Conservation (phyloP, 495 filamentous ascomycete species). For the Penicillium goetzii region DNA sequence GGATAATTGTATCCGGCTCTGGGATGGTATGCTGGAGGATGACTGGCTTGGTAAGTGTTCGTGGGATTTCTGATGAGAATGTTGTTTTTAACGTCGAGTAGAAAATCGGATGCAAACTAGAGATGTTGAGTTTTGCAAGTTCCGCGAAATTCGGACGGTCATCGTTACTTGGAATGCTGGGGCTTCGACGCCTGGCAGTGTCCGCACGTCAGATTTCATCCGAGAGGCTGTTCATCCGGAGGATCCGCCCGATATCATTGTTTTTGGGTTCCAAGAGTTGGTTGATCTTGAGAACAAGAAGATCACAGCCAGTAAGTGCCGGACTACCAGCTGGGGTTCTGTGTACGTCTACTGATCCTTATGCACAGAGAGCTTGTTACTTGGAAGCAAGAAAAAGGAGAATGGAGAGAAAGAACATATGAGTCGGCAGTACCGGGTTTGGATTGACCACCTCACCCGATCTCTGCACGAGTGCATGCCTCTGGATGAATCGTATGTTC, state of each 20-base stretch:
- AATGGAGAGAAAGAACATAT: slow-evolving; percentile 87
- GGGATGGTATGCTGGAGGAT: slow-evolving; percentile 92
- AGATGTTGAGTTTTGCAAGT: slow-evolving; percentile 80
- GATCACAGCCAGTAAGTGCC: slow-evolving; percentile 81
- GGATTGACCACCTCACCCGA: slow-evolving; percentile 84
- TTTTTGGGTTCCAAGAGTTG: slow-evolving; percentile 97
- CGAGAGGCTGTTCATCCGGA: slow-evolving; percentile 70
- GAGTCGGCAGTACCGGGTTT: slow-evolving; percentile 95
- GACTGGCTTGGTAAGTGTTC: slow-evolving; percentile 79
- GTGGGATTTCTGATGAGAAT: background rate
- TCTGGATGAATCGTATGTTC: slow-evolving; percentile 73
- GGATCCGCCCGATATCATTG: slow-evolving; percentile 81
- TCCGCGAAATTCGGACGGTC: slow-evolving; percentile 75
- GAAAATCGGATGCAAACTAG: slow-evolving; percentile 82
- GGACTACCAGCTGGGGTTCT: background rate
- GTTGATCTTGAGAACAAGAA: slow-evolving; percentile 97
- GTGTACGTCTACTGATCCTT: slow-evolving; percentile 27
- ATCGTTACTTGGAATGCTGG: slow-evolving; percentile 97
- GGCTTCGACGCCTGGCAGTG: slow-evolving; percentile 80
- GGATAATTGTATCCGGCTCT: slow-evolving; percentile 81
- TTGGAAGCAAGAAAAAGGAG: slow-evolving; percentile 82
- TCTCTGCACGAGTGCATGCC: slow-evolving; percentile 84
- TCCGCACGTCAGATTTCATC: slow-evolving; percentile 78
- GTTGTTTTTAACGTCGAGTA: slow-evolving; percentile 40
- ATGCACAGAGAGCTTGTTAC: slow-evolving; percentile 63